These are phyloP conservation scores for Rhynchospora breviuscula DNA, from an alignment of 176 grass and related monocot species.

Conservation along the genomic window DNA sequence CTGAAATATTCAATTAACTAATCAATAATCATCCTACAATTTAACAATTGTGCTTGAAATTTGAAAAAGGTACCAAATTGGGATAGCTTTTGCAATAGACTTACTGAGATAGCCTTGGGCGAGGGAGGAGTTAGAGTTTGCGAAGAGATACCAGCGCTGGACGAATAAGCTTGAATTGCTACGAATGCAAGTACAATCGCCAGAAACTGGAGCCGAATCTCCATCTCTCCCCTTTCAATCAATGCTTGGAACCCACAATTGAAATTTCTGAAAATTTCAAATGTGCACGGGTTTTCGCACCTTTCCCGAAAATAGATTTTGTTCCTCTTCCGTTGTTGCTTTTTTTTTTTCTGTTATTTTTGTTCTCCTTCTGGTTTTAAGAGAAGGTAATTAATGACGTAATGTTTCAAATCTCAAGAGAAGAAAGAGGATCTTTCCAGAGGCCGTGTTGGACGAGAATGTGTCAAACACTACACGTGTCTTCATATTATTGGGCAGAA, in stretches of 20 bases:
- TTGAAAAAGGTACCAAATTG: neutral
- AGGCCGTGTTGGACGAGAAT: slow-evolving; percentile 12
- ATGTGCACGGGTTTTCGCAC: neutral
- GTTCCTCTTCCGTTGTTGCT: neutral
- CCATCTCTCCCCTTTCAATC: neutral
- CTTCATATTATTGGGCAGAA: neutral
- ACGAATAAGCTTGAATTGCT: slow-evolving; percentile 10
- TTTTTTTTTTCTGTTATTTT: neutral
- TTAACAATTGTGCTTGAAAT: neutral
- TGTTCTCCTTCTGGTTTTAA: slow-evolving; percentile 1
- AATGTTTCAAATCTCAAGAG: no score
- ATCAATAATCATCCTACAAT: neutral
- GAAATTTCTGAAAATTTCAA: neutral
- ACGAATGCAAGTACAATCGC: slow-evolving; percentile 30
- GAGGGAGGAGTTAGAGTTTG: slow-evolving; percentile 30
- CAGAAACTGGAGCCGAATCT: slow-evolving; percentile 38
- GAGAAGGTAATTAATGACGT: no score
- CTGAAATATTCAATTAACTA: no score
- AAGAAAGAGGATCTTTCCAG: neutral
- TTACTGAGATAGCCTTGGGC: slow-evolving; percentile 69
- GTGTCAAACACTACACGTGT: slow-evolving; percentile 25
- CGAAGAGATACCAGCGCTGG: slow-evolving; percentile 27
- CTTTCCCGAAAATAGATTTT: neutral
- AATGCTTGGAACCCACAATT: neutral
- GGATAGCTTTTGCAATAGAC: neutral